These are phyloP conservation scores for Rhynchospora tenuis DNA, from an alignment of 176 grass and related monocot genomes.

Conservation along the genomic window DNA sequence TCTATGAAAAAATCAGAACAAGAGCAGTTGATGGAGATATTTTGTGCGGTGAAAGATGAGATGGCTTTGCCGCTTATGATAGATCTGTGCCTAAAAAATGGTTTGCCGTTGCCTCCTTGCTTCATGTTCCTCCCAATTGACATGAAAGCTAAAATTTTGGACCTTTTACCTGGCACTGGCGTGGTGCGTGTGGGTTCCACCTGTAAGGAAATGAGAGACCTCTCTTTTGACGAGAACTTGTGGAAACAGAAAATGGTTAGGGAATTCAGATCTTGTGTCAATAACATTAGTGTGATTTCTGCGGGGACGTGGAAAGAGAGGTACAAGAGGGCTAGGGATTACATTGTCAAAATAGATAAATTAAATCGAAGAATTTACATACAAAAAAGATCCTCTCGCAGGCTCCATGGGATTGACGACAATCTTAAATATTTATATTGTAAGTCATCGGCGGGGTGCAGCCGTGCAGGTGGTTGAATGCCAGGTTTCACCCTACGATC, in stretches of 20 bases:
- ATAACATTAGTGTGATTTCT: slow-evolving; percentile 1
- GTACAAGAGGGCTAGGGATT: slow-evolving; percentile 46
- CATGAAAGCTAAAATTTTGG: slow-evolving; percentile 60
- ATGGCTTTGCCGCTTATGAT: slow-evolving; percentile 61
- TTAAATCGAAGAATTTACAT: slow-evolving; percentile 10
- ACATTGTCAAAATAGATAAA: slow-evolving; percentile 20
- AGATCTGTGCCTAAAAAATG: slow-evolving; percentile 47
- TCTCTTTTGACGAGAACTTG: slow-evolving; percentile 62
- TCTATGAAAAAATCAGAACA: slow-evolving; percentile 29
- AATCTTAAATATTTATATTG: too few species aligned
- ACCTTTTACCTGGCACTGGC: slow-evolving; percentile 42
- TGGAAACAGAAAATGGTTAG: slow-evolving; percentile 51
- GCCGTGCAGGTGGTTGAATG: slow-evolving; percentile 10
- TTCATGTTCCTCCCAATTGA: slow-evolving; percentile 68
- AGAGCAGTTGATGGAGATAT: slow-evolving; percentile 48
- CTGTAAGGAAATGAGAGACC: slow-evolving; percentile 61
- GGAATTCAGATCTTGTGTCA: slow-evolving; percentile 26
- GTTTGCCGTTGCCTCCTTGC: slow-evolving; percentile 54
- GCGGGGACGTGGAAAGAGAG: slow-evolving; percentile 31
- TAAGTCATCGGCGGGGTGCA: slow-evolving; percentile 22
- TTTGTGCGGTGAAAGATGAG: slow-evolving; percentile 60
- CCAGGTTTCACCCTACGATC: not conserved
- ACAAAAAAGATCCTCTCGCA: not conserved
- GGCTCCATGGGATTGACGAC: too few species aligned
- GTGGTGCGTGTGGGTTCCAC: slow-evolving; percentile 44